A percentile compares a stretch with the other conserved stretches of the same genome.
These are phyloP conservation scores for Hirschfeldia incana DNA, from an alignment of 345 rosid species.

Conservation along the genomic window DNA sequence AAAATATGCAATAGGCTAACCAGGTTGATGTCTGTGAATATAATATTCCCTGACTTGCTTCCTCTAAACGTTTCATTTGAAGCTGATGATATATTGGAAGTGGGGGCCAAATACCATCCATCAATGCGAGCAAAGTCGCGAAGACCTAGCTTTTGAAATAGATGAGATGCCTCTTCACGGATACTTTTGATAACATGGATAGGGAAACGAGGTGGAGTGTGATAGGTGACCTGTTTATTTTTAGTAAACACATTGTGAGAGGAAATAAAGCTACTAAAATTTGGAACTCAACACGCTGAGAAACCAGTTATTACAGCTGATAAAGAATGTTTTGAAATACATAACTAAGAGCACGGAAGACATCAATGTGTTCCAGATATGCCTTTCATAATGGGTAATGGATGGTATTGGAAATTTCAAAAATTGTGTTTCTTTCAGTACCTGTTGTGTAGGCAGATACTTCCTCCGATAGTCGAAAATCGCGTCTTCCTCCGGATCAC, in stretches of 20 bases:
- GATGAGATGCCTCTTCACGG: slow-evolving; percentile 77
- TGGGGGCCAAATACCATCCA: slow-evolving; percentile 90
- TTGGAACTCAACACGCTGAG: slow-evolving; percentile 19
- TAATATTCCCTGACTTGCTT: slow-evolving; percentile 48
- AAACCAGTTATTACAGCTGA: slow-evolving; percentile 9
- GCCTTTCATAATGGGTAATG: neutral
- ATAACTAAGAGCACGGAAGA: slow-evolving; percentile 4
- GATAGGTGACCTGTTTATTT: slow-evolving; percentile 78
- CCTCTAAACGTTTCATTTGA: slow-evolving; percentile 49
- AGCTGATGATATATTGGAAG: slow-evolving; percentile 42
- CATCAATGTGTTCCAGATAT: slow-evolving; percentile 10
- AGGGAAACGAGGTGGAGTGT: slow-evolving; percentile 96
- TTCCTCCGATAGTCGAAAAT: slow-evolving; percentile 91
- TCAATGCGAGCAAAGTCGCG: slow-evolving; percentile 93
- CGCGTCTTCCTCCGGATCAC: slow-evolving; percentile 65
- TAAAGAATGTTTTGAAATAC: slow-evolving; percentile 5
- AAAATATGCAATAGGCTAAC: slow-evolving; percentile 44
- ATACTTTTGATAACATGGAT: slow-evolving; percentile 63
- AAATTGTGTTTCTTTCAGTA: slow-evolving; percentile 31
- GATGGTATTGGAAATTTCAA: slow-evolving; percentile 7
- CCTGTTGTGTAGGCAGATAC: slow-evolving; percentile 98
- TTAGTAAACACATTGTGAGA: slow-evolving; percentile 5
- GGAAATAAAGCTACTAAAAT: neutral
- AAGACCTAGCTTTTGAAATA: slow-evolving; percentile 72
- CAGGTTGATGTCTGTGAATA: slow-evolving; percentile 91